A percentile compares a stretch with the other conserved stretches of the same genome.
Conservation (phyloP, 192 early-diverging fungal genomes). For the Backusella parvicylindrica region DNA sequence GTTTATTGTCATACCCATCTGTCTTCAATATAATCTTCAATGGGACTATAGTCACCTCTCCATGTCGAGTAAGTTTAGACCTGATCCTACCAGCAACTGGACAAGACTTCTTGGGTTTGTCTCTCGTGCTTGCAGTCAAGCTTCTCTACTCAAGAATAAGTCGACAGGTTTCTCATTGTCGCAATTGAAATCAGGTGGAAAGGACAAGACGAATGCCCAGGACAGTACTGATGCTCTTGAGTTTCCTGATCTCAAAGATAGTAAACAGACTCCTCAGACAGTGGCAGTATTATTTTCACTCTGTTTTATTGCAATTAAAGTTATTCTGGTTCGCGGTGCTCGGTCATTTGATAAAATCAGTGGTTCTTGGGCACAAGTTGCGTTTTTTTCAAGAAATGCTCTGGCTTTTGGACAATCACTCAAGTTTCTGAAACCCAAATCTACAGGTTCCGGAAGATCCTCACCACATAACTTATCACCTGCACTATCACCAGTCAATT, state of each 20-base stretch:
- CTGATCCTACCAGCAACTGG: slow-evolving; percentile 24
- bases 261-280: slow-evolving; percentile 11
- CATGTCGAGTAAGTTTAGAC: neutral
- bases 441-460: neutral
- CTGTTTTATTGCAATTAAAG: slow-evolving; percentile 49
- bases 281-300: slow-evolving; percentile 36
- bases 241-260: slow-evolving; percentile 10
- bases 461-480: neutral
- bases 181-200: slow-evolving; percentile 4
- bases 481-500: neutral
- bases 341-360: slow-evolving; percentile 38
- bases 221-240: neutral
- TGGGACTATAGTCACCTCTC: slow-evolving; percentile 8
- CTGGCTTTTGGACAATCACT: slow-evolving; percentile 39
- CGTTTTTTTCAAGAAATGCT: slow-evolving; percentile 36
- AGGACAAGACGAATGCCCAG: neutral
- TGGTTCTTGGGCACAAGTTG: slow-evolving; percentile 40
- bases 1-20: slow-evolving; percentile 47
- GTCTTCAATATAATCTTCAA: slow-evolving; percentile 41
- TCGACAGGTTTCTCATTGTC: slow-evolving; percentile 20
- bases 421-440: slow-evolving; percentile 3
- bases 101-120: slow-evolving; percentile 16
- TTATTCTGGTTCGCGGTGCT: slow-evolving; percentile 49
- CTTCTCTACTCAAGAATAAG: slow-evolving; percentile 10
- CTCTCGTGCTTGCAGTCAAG: slow-evolving; percentile 28